phyloP scores from a whole-genome alignment of 768 basidiomycete genomes.

The Boletus sp. region DNA sequence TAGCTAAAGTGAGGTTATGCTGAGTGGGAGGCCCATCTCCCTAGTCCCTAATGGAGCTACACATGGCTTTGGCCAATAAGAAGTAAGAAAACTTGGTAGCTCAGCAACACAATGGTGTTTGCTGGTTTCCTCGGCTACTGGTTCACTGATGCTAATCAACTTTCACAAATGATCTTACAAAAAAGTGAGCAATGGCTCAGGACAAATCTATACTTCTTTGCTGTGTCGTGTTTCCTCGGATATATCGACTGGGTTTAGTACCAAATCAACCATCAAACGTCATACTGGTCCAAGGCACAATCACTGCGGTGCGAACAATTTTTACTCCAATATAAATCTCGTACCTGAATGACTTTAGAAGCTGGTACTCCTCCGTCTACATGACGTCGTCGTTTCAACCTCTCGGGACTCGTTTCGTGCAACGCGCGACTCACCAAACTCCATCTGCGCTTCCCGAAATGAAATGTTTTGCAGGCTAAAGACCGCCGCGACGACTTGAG shows the following conservation, averaged over 20 bases:
- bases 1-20: no score
- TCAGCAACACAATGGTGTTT: no score
- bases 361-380: constrained; percentile 13
- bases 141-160: no score
- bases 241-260: background rate
- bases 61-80: no score
- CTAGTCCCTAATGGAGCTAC: no score
- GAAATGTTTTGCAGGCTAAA: constrained; percentile 42
- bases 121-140: no score
- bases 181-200: background rate
- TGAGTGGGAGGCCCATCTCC: no score
- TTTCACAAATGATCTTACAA: background rate
- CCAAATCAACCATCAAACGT: constrained; percentile 24
- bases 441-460: constrained; percentile 3
- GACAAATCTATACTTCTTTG: constrained; percentile 2
- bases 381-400: background rate
- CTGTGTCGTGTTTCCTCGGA: background rate
- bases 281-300: constrained; percentile 9
- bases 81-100: no score
- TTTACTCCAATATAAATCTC: background rate
- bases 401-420: background rate
- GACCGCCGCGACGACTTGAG: constrained; percentile 43
- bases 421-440: constrained; percentile 9
- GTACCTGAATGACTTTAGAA: constrained; percentile 22
- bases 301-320: background rate